These are phyloP conservation scores for Oemleria cerasiformis DNA, from an alignment of 306 rosid genomes.

Conservation along the genomic window DNA sequence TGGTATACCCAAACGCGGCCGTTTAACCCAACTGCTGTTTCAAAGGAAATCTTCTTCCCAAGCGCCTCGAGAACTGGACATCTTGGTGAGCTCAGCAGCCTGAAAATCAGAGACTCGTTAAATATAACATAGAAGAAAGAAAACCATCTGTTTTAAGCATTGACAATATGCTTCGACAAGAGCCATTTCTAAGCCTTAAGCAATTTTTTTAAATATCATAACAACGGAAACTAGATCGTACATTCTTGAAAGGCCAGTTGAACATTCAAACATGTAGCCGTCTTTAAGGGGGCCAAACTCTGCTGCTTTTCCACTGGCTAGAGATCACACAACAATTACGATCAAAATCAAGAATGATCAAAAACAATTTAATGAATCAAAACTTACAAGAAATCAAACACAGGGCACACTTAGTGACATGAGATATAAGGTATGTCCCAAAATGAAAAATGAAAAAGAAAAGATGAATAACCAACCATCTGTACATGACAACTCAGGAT, in stretches of 20 bases:
- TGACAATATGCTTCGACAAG: neutral
- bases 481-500: slow-evolving; percentile 86
- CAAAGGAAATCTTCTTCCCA: slow-evolving; percentile 92
- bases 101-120: slow-evolving; percentile 23
- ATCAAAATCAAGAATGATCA: slow-evolving; percentile 19
- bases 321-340: slow-evolving; percentile 12
- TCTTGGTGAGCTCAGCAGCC: slow-evolving; percentile 75
- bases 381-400: neutral
- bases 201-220: neutral
- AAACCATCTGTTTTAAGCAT: neutral
- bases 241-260: slow-evolving; percentile 85
- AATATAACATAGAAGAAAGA: neutral
- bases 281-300: slow-evolving; percentile 77
- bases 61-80: slow-evolving; percentile 75
- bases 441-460: neutral
- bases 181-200: neutral
- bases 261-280: slow-evolving; percentile 81
- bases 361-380: neutral
- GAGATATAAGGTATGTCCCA: neutral
- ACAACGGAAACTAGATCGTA: slow-evolving; percentile 31
- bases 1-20: slow-evolving; percentile 87
- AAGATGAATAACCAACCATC: slow-evolving; percentile 57
- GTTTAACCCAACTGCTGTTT: slow-evolving; percentile 80
- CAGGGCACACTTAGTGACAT: neutral
- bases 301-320: slow-evolving; percentile 81